Evolutionary conservation across 2,329 filamentous ascomycete species (phyloP).

Genomic region (Xylaria sp.): DNA sequence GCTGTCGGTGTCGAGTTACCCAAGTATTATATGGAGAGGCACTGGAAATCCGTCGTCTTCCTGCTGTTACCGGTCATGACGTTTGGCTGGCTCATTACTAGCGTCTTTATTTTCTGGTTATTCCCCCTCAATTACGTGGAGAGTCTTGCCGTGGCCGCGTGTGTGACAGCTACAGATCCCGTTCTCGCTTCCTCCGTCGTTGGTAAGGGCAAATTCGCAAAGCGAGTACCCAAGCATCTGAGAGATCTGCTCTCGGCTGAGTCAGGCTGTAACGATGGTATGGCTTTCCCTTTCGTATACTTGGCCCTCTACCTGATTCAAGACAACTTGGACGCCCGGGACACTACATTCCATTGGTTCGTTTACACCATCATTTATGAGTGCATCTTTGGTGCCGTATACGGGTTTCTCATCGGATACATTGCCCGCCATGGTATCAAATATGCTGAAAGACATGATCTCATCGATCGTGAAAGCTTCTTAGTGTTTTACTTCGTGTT

Average conservation of each 20-base stretch:
- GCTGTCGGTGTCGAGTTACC: conserved; percentile 91
- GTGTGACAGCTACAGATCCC: conserved; percentile 96
- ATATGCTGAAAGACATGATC: conserved; percentile 81
- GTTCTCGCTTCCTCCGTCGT: conserved; percentile 97
- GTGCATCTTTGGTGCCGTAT: conserved; percentile 91
- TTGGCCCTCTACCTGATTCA: conserved; percentile 89
- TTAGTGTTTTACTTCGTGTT: conserved; percentile 98
- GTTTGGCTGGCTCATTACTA: conserved; percentile 92
- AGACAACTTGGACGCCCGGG: conserved; percentile 74
- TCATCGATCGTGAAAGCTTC: conserved; percentile 97
- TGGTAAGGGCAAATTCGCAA: conserved; percentile 98
- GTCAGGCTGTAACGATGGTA: conserved; percentile 98
- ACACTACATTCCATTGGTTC: conserved; percentile 87
- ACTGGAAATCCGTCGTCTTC: conserved; percentile 92
- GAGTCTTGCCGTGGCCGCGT: conserved; percentile 86
- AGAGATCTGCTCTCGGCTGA: conserved; percentile 94
- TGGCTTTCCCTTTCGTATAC: conserved; percentile 99
- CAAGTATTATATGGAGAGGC: conserved; percentile 95
- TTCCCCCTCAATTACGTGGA: conserved; percentile 87
- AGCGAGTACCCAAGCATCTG: conserved; percentile 96
- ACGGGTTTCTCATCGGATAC: conserved; percentile 89
- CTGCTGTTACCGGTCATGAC: conserved; percentile 97
- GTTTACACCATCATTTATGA: conserved; percentile 93
- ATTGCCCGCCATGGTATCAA: conserved; percentile 91
- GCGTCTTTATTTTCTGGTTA: conserved; percentile 95